Conservation (phyloP, 805 yeast species). For the Candida palmyrensis region DNA sequence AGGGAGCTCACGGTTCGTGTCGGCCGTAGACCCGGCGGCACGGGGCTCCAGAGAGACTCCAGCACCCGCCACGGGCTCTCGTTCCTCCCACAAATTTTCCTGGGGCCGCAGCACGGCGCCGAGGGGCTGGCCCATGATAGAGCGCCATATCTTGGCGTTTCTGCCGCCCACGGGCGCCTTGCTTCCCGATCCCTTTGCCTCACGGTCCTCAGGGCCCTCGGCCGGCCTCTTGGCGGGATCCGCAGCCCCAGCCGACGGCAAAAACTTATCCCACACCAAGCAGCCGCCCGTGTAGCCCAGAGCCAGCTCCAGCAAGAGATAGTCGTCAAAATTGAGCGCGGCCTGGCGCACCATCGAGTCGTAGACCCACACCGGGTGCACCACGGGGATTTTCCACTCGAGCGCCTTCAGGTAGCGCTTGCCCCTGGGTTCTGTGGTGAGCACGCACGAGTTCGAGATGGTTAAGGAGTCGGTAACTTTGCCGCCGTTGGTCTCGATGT, state of each 20-base stretch:
- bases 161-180: slow-evolving; percentile 11
- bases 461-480: slow-evolving; percentile 47
- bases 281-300: slow-evolving; percentile 23
- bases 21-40: no score
- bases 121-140: slow-evolving; percentile 29
- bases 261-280: slow-evolving; percentile 31
- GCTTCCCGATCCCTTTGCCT: slow-evolving; percentile 4
- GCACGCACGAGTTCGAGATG: slow-evolving; percentile 35
- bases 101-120: slow-evolving; percentile 5
- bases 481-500: slow-evolving; percentile 45
- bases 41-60: no score
- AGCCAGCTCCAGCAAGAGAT: slow-evolving; percentile 23
- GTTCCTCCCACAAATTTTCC: slow-evolving; percentile 5
- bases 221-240: not conserved
- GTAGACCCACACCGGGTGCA: slow-evolving; percentile 47
- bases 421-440: slow-evolving; percentile 49
- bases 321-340: slow-evolving; percentile 34
- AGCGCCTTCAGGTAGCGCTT: slow-evolving; percentile 47
- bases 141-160: slow-evolving; percentile 37
- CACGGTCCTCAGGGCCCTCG: no score
- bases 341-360: slow-evolving; percentile 44
- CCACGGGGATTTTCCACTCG: slow-evolving; percentile 48
- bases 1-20: slow-evolving; percentile 10
- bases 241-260: not conserved
- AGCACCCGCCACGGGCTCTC: slow-evolving; percentile 13